Evolutionary conservation across 176 grass and related monocot genomes (phyloP).

Genomic region (Saccharum officinarum): DNA sequence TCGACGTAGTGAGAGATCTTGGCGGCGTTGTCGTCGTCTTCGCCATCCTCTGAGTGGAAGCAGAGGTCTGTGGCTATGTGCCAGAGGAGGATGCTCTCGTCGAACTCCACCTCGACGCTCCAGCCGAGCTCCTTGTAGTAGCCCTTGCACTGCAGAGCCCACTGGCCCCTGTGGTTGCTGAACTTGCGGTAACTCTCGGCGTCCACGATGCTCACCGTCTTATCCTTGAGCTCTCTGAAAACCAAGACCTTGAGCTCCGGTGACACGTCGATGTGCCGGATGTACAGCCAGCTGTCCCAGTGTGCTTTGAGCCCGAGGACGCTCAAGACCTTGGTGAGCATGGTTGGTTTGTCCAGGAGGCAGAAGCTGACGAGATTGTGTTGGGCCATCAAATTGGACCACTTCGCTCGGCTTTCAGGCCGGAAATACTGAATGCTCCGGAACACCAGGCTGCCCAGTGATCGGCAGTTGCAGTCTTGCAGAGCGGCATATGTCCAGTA

Average conservation of each 20-base stretch:
- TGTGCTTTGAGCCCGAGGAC: slow-evolving; percentile 42
- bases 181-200: slow-evolving; percentile 44
- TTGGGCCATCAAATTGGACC: slow-evolving; percentile 48
- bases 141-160: slow-evolving; percentile 47
- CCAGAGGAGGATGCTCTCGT: slow-evolving; percentile 50
- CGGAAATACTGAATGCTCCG: slow-evolving; percentile 26
- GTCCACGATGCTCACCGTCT: slow-evolving; percentile 37
- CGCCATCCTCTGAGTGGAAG: slow-evolving; percentile 1
- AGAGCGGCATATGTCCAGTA: slow-evolving; percentile 45
- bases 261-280: slow-evolving; percentile 37
- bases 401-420: slow-evolving; percentile 31
- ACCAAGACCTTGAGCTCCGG: slow-evolving; percentile 34
- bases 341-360: slow-evolving; percentile 33
- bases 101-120: slow-evolving; percentile 46
- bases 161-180: slow-evolving; percentile 41
- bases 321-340: slow-evolving; percentile 9
- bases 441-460: slow-evolving; percentile 18
- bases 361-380: slow-evolving; percentile 50
- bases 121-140: slow-evolving; percentile 50
- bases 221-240: slow-evolving; percentile 48
- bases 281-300: slow-evolving; percentile 36
- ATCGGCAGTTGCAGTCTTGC: background rate
- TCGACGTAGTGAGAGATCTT: slow-evolving; percentile 5
- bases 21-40: background rate
- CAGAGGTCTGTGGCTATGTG: slow-evolving; percentile 57